Base-by-base conservation (phyloP, 805 yeast species). In the Metschnikowia noctiluminum region DNA sequence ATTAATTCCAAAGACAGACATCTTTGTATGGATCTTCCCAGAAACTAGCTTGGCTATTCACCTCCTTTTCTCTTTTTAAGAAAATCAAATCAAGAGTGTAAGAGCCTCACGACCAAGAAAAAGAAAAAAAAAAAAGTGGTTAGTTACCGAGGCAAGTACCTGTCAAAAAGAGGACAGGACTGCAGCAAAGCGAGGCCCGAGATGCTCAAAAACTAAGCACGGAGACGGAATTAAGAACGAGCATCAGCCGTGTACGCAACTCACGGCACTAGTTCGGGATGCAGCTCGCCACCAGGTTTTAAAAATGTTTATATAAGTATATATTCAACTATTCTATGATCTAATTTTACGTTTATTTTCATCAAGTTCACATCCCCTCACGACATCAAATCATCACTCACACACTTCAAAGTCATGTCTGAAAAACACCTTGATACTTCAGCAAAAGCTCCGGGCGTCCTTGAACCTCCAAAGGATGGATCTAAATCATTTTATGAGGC, bases 401-500 rank as follows among this genome's bases (percentile, higher is more conserved):
- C 3, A 9, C 7, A 14, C 21, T 35, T 14, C 6, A 26, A 30
- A 16, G 11, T 16, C 9, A 46, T 46, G 50, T 10, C 46, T 6
- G 46, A 38, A 9, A 38, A 15, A 14, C 28, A 38, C n/a, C 38
- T 46, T 14, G 32, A 15, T 6, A 13, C 40, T n/a, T 37, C 40
- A 11, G 36, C 42, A 27, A 15, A 10, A 26, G 43, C 9, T 28
- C 40, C 30, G 32, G 35, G 28, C 35, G 45, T 36, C 27, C 10
- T 46, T 7, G 46, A 47, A 28, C 50, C 46, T 21, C 30, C 41
- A 13, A 37, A 38, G 30, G 43, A 42, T 15, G 41, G 42, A 26
- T 38, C 43, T 7, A 47, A 47, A 34, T 39, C 38, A 28, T 70
- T 63, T 48, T 50, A 58, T 28, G 77, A 74, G 50, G 58, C 68